Conservation (phyloP, 441 rosid species). For the Melastoma candidum region DNA sequence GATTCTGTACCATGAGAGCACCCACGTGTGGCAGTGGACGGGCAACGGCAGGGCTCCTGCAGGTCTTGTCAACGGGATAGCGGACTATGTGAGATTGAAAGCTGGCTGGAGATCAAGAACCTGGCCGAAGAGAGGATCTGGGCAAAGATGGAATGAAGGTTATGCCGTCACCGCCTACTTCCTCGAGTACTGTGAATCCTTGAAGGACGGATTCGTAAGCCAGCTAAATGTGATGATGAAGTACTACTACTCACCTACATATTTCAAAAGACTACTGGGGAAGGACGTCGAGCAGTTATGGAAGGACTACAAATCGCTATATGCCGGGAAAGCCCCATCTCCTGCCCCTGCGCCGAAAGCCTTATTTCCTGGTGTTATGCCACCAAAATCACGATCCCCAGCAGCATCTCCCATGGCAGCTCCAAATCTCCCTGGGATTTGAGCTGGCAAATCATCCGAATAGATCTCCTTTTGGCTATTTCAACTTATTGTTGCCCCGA, state of each 20-base stretch:
- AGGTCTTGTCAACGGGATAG: not conserved
- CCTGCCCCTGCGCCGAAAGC: not conserved
- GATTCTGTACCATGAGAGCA: not conserved
- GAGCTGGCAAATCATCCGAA: too few species aligned
- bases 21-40: not conserved
- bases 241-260: not conserved
- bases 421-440: too few species aligned
- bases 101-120: not conserved
- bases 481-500: too few species aligned
- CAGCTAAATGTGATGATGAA: slow-evolving; percentile 3
- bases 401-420: too few species aligned
- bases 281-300: not conserved
- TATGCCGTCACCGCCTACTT: not conserved
- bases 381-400: too few species aligned
- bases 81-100: not conserved
- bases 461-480: too few species aligned
- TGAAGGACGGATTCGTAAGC: not conserved
- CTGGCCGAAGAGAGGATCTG: not conserved
- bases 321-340: not conserved
- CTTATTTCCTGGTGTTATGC: too few species aligned
- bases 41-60: not conserved
- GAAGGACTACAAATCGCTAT: not conserved
- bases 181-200: not conserved
- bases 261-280: not conserved
- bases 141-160: not conserved